Conservation (phyloP, 202 grass and related monocot genomes). For the Musa balbisiana region DNA sequence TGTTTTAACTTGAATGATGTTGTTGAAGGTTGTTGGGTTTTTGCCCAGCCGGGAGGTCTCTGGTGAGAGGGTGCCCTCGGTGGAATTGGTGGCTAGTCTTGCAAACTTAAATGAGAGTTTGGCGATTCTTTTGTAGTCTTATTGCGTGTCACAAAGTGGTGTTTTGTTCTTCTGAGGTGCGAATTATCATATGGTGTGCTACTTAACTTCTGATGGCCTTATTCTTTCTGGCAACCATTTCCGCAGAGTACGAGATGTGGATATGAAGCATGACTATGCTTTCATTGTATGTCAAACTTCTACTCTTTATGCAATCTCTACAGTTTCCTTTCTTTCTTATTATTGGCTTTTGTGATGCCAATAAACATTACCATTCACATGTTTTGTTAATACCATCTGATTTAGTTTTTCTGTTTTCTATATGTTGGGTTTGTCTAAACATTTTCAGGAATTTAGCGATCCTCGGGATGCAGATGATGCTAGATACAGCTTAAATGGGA, state of each 20-base stretch:
- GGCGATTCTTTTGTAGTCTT: constrained; percentile 77
- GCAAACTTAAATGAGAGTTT: constrained; percentile 73
- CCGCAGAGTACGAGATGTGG: constrained; percentile 98
- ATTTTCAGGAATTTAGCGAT: constrained; percentile 76
- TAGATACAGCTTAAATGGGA: constrained; percentile 75
- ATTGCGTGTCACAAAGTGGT: constrained; percentile 54
- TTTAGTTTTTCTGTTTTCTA: too few relatives aligned
- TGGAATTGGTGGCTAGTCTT: constrained; percentile 86
- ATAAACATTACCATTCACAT: too few relatives aligned
- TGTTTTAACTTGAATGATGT: constrained; percentile 92
- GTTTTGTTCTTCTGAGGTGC: constrained; percentile 39
- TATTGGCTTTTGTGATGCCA: too few relatives aligned
- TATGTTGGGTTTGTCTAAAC: not conserved
- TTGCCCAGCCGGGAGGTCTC: constrained; percentile 75
- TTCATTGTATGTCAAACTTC: constrained; percentile 69
- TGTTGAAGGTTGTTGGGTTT: constrained; percentile 99
- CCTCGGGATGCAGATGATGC: constrained; percentile 93
- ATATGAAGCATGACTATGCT: constrained; percentile 98
- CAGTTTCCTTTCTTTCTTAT: too few relatives aligned
- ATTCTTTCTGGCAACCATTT: constrained; percentile 86
- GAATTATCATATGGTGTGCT: constrained; percentile 56
- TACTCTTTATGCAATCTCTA: not conserved
- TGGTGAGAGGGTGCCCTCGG: constrained; percentile 94
- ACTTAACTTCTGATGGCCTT: constrained; percentile 62
- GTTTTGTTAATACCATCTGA: too few relatives aligned